A percentile compares a stretch with the other conserved stretches of the same genome.
These are phyloP conservation scores for Penicillium sp. DNA, from an alignment of 2,329 filamentous ascomycete species.

Conservation along the genomic window DNA sequence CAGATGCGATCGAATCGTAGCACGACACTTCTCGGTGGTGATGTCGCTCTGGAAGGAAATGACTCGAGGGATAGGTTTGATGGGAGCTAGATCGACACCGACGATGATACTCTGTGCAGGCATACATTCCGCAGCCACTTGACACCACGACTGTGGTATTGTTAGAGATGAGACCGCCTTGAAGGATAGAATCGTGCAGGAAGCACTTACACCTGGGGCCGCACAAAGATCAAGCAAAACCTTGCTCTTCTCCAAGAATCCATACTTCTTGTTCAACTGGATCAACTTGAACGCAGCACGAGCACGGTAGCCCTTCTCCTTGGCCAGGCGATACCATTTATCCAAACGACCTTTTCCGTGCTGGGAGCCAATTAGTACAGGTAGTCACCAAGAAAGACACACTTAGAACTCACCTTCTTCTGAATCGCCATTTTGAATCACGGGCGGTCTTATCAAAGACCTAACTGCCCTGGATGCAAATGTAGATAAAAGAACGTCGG, in stretches of 20 bases:
- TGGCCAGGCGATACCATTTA: constrained; percentile 98
- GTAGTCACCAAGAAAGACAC: constrained; percentile 7
- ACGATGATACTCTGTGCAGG: constrained; percentile 87
- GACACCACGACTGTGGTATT: constrained; percentile 78
- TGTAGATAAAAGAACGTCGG: constrained; percentile 20
- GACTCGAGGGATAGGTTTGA: constrained; percentile 91
- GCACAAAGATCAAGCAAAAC: constrained; percentile 97
- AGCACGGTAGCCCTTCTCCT: constrained; percentile 96
- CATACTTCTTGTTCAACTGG: constrained; percentile 98
- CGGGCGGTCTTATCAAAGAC: constrained; percentile 34
- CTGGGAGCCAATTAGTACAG: constrained; percentile 49
- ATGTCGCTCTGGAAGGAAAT: constrained; percentile 98
- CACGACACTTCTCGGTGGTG: constrained; percentile 92
- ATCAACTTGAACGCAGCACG: constrained; percentile 98
- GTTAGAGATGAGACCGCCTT: constrained; percentile 29
- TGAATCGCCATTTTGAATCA: constrained; percentile 80
- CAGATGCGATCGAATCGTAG: constrained; percentile 84
- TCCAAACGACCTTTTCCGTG: constrained; percentile 97
- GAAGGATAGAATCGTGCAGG: background rate
- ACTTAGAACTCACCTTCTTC: constrained; percentile 70
- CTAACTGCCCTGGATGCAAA: constrained; percentile 29
- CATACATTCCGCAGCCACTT: constrained; percentile 96
- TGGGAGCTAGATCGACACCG: constrained; percentile 91
- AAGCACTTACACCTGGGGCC: constrained; percentile 77
- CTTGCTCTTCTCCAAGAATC: constrained; percentile 95